phyloP scores from a whole-genome alignment of 2,329 filamentous ascomycete genomes.

The Macroventuria anomochaeta region DNA sequence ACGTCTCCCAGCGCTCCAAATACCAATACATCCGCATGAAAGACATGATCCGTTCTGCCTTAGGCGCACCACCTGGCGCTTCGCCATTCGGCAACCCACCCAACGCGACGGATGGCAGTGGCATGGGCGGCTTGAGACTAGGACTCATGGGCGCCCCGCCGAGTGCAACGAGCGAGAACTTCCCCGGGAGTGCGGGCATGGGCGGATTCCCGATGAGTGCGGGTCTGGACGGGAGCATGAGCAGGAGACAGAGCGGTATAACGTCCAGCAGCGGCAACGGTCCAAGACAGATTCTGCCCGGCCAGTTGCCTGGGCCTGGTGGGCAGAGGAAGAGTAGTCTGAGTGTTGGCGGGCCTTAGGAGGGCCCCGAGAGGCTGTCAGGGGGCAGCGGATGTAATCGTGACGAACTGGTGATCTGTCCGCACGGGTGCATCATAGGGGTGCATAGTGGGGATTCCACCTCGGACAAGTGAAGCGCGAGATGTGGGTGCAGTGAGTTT shows the following conservation, averaged over 20 bases:
- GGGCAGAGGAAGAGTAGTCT: slow-evolving; percentile 41
- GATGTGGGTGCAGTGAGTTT: too few species aligned
- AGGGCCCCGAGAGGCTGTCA: background rate
- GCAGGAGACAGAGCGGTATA: slow-evolving; percentile 41
- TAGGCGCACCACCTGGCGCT: slow-evolving; percentile 54
- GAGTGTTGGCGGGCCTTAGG: slow-evolving; percentile 31
- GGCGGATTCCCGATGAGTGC: slow-evolving; percentile 42
- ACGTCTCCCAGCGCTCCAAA: slow-evolving; percentile 59
- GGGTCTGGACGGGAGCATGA: slow-evolving; percentile 34
- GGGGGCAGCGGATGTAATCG: background rate
- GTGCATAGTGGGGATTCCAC: background rate
- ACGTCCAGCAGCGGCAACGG: slow-evolving; percentile 28
- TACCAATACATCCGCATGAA: slow-evolving; percentile 69
- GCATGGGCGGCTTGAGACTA: slow-evolving; percentile 30
- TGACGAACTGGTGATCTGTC: background rate
- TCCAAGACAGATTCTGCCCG: slow-evolving; percentile 46
- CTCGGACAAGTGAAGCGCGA: too few species aligned
- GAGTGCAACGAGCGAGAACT: slow-evolving; percentile 40
- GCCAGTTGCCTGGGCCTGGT: slow-evolving; percentile 45
- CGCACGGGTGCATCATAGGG: background rate
- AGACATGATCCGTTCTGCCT: slow-evolving; percentile 66
- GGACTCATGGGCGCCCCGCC: slow-evolving; percentile 45
- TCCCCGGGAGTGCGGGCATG: slow-evolving; percentile 39
- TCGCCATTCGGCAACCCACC: slow-evolving; percentile 31
- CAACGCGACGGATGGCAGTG: slow-evolving; percentile 29